Conservation (phyloP, 495 filamentous ascomycete species). For the Penicillium psychrofluorescens region DNA sequence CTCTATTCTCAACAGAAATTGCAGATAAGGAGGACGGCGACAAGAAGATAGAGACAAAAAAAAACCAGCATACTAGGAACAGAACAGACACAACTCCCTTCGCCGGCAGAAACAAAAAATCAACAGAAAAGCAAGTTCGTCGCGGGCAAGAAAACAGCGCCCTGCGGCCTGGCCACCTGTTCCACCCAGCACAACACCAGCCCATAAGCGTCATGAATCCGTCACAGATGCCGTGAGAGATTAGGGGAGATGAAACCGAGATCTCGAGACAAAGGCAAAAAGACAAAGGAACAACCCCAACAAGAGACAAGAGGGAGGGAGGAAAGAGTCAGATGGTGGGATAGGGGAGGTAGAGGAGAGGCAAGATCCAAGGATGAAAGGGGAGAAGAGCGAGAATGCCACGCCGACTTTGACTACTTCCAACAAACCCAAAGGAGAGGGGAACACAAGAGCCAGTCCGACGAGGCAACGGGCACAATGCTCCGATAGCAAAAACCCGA, state of each 20-base stretch:
- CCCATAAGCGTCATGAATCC: constrained; percentile 21
- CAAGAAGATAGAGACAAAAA: constrained; percentile 7
- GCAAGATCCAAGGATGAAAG: neutral
- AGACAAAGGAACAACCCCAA: constrained; percentile 12
- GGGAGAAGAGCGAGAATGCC: constrained; percentile 8
- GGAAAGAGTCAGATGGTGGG: constrained; percentile 1
- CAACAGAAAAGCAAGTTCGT: constrained; percentile 16
- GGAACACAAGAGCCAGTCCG: neutral
- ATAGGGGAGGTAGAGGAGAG: constrained; percentile 2
- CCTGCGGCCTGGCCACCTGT: constrained; percentile 18
- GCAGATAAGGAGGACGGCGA: too few species aligned
- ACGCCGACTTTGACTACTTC: constrained; percentile 19
- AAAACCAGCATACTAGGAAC: constrained; percentile 18
- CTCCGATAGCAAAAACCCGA: constrained; percentile 10
- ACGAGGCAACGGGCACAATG: constrained; percentile 3
- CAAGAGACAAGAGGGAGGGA: constrained; percentile 8
- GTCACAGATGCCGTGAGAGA: constrained; percentile 22
- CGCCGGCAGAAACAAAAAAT: constrained; percentile 12
- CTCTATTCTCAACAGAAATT: constrained; percentile 15
- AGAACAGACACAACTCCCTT: constrained; percentile 14
- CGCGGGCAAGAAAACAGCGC: constrained; percentile 6
- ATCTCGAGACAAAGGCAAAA: constrained; percentile 1
- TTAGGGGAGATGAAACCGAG: constrained; percentile 28
- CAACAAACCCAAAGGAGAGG: constrained; percentile 6
- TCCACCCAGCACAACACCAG: constrained; percentile 25